A percentile compares a stretch with the other conserved stretches of the same genome.
These are phyloP conservation scores for Colletotrichum sp. DNA, from an alignment of 2,329 filamentous ascomycete genomes.

Conservation along the genomic window DNA sequence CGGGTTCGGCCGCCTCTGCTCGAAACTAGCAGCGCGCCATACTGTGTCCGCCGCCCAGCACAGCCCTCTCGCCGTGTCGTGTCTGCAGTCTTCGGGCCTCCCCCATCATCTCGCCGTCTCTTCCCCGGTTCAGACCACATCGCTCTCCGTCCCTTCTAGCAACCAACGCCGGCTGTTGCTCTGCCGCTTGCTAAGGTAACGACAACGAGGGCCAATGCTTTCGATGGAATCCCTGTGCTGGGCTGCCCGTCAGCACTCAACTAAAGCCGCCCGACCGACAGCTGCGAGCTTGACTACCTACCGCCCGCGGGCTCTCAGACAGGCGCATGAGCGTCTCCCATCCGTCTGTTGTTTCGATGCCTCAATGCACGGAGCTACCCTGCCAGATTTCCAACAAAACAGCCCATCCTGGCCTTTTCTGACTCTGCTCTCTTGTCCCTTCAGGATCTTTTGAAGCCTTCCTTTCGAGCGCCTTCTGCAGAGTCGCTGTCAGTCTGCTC, in stretches of 20 bases:
- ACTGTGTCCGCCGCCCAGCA: neutral
- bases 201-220: neutral
- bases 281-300: neutral
- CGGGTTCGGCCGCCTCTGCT: neutral
- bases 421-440: neutral
- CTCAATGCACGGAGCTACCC: neutral
- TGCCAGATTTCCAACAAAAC: neutral
- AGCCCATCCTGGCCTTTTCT: neutral
- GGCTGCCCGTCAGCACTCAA: neutral
- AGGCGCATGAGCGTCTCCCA: slow-evolving; percentile 11
- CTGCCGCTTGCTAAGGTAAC: neutral
- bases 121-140: neutral
- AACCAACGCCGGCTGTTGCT: neutral
- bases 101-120: neutral
- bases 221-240: neutral
- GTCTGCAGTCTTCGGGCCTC: slow-evolving; percentile 20
- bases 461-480: neutral
- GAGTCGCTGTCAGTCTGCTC: slow-evolving; percentile 6
- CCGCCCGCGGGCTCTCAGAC: slow-evolving; percentile 5
- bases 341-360: slow-evolving; percentile 12
- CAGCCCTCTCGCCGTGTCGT: slow-evolving; percentile 9
- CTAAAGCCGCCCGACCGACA: slow-evolving; percentile 1
- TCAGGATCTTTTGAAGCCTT: neutral
- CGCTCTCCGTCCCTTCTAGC: neutral
- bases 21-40: slow-evolving; percentile 11